These are phyloP conservation scores for Ceratocystis variospora DNA, from an alignment of 2,329 filamentous ascomycete species.

Conservation along the genomic window DNA sequence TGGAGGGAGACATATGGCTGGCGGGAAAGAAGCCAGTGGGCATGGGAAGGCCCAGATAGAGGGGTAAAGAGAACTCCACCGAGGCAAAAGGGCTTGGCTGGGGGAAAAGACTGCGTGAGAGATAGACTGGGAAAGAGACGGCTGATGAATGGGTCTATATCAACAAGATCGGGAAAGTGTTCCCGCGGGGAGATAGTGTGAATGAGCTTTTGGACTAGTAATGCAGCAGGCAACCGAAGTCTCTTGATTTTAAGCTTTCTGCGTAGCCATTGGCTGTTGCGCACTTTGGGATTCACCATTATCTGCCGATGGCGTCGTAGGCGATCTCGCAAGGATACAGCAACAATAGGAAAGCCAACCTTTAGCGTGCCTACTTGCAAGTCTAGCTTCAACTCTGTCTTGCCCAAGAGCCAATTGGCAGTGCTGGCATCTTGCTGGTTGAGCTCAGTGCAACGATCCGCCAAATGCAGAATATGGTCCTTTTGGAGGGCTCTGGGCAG, in stretches of 20 bases:
- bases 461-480: slow-evolving; percentile 47
- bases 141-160: slow-evolving; percentile 34
- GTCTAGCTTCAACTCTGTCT: not conserved
- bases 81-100: slow-evolving; percentile 31
- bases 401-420: slow-evolving; percentile 35
- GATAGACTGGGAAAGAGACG: slow-evolving; percentile 37
- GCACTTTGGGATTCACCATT: not conserved
- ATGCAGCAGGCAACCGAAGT: slow-evolving; percentile 28
- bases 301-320: not conserved
- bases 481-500: slow-evolving; percentile 60
- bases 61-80: slow-evolving; percentile 28
- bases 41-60: slow-evolving; percentile 30
- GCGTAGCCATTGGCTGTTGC: not conserved
- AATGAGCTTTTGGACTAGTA: slow-evolving; percentile 36
- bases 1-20: slow-evolving; percentile 34
- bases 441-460: slow-evolving; percentile 36
- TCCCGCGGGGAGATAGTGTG: slow-evolving; percentile 38
- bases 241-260: not conserved
- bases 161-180: slow-evolving; percentile 30
- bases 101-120: slow-evolving; percentile 12
- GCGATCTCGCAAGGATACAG: not conserved
- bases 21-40: slow-evolving; percentile 35
- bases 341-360: not conserved
- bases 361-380: not conserved
- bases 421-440: slow-evolving; percentile 34